These are phyloP conservation scores for Hansenula lynferdii DNA, from an alignment of 1,139 yeast species.

Conservation along the genomic window DNA sequence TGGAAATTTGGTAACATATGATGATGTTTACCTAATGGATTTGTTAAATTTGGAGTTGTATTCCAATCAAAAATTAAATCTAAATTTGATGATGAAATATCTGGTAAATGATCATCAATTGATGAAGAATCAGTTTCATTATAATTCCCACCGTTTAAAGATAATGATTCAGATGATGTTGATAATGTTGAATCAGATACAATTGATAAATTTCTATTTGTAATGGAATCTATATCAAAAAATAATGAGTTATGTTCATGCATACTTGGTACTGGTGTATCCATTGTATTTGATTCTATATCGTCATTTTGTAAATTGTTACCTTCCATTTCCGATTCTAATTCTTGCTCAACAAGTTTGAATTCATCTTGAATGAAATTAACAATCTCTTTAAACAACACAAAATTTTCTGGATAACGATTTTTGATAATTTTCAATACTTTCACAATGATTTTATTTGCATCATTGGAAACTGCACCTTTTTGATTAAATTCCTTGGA, in stretches of 20 bases:
- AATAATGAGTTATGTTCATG: constrained; percentile 1
- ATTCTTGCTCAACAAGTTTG: background rate
- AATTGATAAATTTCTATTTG: constrained; percentile 1
- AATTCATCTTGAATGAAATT: constrained; percentile 3
- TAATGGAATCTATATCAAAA: background rate
- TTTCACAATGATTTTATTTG: constrained; percentile 1
- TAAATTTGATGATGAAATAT: constrained; percentile 1
- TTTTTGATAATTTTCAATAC: constrained; percentile 13
- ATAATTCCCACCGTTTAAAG: background rate
- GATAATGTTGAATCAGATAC: background rate
- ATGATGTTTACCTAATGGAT: background rate
- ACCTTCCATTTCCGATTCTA: background rate
- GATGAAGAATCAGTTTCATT: constrained; percentile 2
- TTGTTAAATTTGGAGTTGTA: background rate
- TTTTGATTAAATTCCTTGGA: background rate
- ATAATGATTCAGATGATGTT: background rate
- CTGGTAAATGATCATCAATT: constrained; percentile 2
- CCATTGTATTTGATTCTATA: no score
- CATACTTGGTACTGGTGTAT: no score
- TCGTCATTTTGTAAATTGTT: no score
- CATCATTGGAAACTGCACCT: constrained; percentile 10
- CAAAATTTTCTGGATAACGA: constrained; percentile 23
- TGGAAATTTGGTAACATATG: no score
- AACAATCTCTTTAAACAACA: constrained; percentile 16
- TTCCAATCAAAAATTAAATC: constrained; percentile 2